phyloP scores from a whole-genome alignment of 169 alveolate genomes.

The Besnoitia besnoiti region DNA sequence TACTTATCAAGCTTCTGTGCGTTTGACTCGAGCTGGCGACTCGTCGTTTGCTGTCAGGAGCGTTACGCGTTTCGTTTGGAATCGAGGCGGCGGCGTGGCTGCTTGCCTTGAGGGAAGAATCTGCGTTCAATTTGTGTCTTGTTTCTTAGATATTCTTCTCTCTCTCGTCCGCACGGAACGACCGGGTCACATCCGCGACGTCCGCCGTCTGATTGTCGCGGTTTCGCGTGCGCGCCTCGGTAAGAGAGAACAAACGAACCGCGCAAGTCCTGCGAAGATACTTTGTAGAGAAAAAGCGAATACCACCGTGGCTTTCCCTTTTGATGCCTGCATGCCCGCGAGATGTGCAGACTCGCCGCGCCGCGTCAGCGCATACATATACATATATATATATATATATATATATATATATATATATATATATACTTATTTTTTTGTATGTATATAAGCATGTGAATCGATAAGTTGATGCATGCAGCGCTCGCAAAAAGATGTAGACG shows the following conservation, averaged over 20 bases:
- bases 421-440: no score
- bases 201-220: slow-evolving; percentile 93
- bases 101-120: neutral
- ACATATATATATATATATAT: neutral
- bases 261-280: no score
- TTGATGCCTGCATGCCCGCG: no score
- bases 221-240: slow-evolving; percentile 95
- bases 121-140: neutral
- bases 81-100: neutral
- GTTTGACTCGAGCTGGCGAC: no score
- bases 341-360: no score
- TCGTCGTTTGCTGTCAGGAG: neutral
- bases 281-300: no score
- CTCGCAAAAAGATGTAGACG: no score
- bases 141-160: slow-evolving; percentile 77
- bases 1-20: neutral
- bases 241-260: neutral
- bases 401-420: neutral
- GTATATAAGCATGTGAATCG: neutral
- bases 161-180: slow-evolving; percentile 90
- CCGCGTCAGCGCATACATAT: neutral
- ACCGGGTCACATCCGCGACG: slow-evolving; percentile 92
- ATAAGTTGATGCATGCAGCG: neutral
- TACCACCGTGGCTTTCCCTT: no score
- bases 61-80: neutral